Percentiles rank a stretch among this genome's conserved stretches.
Conservation (phyloP, 139 green algal species). For the Pleodorina starrii region DNA sequence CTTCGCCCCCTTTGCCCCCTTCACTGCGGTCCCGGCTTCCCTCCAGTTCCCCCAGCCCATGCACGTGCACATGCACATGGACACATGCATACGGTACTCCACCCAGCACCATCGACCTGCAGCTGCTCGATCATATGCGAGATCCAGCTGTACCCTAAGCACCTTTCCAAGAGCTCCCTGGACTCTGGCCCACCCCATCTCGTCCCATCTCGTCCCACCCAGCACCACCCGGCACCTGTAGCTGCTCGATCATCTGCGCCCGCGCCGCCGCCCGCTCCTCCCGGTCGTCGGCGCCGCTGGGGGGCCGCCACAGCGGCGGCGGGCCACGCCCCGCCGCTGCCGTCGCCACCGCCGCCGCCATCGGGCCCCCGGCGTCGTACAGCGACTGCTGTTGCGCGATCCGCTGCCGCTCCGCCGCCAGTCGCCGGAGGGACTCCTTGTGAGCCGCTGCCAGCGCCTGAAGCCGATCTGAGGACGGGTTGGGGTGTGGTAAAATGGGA, state of each 20-base stretch:
- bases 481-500: neutral
- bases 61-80: too few relatives aligned
- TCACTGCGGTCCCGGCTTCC: too few relatives aligned
- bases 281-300: neutral
- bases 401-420: slow-evolving; percentile 24
- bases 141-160: too few relatives aligned
- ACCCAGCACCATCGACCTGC: neutral
- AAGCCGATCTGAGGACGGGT: slow-evolving; percentile 9
- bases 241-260: slow-evolving; percentile 39
- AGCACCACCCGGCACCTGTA: too few relatives aligned
- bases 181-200: too few relatives aligned
- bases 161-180: too few relatives aligned
- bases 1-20: too few relatives aligned
- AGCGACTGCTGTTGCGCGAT: slow-evolving; percentile 46
- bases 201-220: too few relatives aligned
- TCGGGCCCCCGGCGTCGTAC: neutral
- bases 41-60: too few relatives aligned
- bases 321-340: neutral
- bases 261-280: neutral
- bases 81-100: too few relatives aligned
- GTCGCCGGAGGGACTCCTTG: slow-evolving; percentile 22
- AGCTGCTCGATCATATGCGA: slow-evolving; percentile 36
- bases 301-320: slow-evolving; percentile 17
- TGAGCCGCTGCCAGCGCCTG: slow-evolving; percentile 12
- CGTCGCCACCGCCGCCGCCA: neutral